Conservation (phyloP, 2,329 filamentous ascomycete genomes). For the Aspergillus luchuensis region DNA sequence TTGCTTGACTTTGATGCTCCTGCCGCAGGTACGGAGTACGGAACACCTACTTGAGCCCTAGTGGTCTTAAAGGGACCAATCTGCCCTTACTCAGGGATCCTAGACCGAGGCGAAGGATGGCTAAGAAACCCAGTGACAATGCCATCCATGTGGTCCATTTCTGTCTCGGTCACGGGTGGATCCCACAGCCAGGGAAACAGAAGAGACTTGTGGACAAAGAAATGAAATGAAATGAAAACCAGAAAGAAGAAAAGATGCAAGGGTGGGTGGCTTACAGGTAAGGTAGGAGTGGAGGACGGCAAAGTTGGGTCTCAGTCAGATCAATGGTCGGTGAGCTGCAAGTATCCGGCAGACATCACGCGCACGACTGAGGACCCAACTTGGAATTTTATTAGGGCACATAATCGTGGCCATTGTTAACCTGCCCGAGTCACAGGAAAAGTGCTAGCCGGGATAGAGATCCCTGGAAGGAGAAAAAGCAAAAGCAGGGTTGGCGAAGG, state of each 20-base stretch:
- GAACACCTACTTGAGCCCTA: neutral
- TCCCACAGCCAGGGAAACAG: neutral
- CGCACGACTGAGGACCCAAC: conserved; percentile 21
- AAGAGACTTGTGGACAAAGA: neutral
- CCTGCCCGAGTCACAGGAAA: conserved; percentile 2
- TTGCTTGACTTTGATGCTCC: neutral
- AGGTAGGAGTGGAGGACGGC: conserved; percentile 1
- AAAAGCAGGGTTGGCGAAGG: neutral
- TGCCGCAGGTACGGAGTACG: neutral
- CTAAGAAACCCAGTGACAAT: neutral
- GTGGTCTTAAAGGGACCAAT: neutral
- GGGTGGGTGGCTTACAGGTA: conserved; percentile 14
- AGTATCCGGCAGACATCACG: conserved; percentile 34
- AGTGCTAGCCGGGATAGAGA: neutral
- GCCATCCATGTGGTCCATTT: neutral
- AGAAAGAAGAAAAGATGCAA: neutral
- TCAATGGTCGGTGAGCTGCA: conserved; percentile 27
- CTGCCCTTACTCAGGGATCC: neutral
- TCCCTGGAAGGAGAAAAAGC: neutral
- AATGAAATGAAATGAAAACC: too few species aligned
- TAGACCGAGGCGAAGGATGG: neutral
- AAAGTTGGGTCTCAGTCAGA: conserved; percentile 4
- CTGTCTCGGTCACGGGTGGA: neutral
- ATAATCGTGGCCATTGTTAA: conserved; percentile 11
- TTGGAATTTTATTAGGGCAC: conserved; percentile 21